Percentiles rank a stretch among this genome's conserved stretches.
Conservation (phyloP, 805 yeast species). For the Candida ovalis region DNA sequence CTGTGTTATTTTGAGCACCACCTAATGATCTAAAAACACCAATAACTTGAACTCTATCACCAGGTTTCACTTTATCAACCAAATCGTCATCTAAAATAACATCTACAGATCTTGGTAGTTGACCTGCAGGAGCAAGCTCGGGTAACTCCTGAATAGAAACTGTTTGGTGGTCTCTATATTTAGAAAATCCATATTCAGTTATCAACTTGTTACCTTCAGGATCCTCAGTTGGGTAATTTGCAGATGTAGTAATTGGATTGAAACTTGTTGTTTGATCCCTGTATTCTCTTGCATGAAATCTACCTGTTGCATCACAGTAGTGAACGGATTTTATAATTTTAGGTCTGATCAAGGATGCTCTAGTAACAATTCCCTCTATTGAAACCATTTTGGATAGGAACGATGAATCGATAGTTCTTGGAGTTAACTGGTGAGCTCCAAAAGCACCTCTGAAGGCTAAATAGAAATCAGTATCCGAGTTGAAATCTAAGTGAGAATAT, state of each 20-base stretch:
- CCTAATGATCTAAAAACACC: slow-evolving; percentile 94
- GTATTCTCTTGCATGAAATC: slow-evolving; percentile 88
- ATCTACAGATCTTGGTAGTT: slow-evolving; percentile 89
- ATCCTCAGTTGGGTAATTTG: slow-evolving; percentile 90
- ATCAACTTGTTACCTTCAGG: slow-evolving; percentile 82
- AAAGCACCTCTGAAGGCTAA: slow-evolving; percentile 87
- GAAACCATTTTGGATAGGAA: slow-evolving; percentile 79
- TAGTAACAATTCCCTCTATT: slow-evolving; percentile 91
- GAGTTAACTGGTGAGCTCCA: slow-evolving; percentile 82
- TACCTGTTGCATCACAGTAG: slow-evolving; percentile 78
- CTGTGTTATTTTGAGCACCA: slow-evolving; percentile 54
- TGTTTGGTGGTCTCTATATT: slow-evolving; percentile 91
- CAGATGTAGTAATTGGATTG: slow-evolving; percentile 76
- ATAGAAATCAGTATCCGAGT: slow-evolving; percentile 61
- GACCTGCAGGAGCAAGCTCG: slow-evolving; percentile 97
- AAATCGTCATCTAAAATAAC: slow-evolving; percentile 92
- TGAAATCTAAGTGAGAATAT: slow-evolving; percentile 47
- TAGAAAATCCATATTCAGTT: slow-evolving; percentile 90
- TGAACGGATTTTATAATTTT: slow-evolving; percentile 89
- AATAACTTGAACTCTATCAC: slow-evolving; percentile 90
- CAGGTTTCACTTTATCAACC: slow-evolving; percentile 90
- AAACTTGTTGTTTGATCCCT: slow-evolving; percentile 90
- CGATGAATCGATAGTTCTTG: slow-evolving; percentile 77
- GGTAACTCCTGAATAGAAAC: slow-evolving; percentile 96
- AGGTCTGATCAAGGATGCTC: slow-evolving; percentile 91